Evolutionary conservation across 108 stramenopile genomes (phyloP).

Genomic region (Nitzschia sp.): DNA sequence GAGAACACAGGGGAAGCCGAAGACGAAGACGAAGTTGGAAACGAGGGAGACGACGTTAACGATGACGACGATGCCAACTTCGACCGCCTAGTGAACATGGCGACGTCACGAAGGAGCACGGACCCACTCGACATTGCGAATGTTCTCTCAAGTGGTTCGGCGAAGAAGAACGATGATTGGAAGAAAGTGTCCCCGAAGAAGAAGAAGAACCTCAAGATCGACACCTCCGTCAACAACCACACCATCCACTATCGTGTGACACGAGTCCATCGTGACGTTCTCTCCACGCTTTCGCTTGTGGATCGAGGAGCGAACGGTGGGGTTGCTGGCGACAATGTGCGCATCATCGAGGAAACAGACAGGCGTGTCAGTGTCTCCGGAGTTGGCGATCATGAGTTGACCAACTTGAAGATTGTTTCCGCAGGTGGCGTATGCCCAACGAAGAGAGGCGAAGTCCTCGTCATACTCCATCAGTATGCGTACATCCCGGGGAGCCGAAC

Average conservation of each 20-base stretch:
- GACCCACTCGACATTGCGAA: background rate
- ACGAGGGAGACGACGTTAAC: no score
- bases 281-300: slow-evolving; percentile 3
- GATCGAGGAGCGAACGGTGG: slow-evolving; percentile 51
- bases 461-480: slow-evolving; percentile 42
- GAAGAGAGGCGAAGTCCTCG: slow-evolving; percentile 21
- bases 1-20: no score
- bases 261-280: background rate
- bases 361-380: slow-evolving; percentile 28
- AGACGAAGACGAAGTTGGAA: no score
- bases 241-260: background rate
- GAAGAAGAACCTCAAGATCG: no score
- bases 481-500: slow-evolving; percentile 14
- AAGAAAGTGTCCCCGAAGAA: no score
- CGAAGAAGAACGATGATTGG: no score
- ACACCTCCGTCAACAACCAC: background rate
- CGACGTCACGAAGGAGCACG: background rate
- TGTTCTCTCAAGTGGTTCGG: no score
- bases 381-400: slow-evolving; percentile 34
- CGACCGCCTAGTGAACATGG: no score
- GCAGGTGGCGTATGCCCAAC: slow-evolving; percentile 20
- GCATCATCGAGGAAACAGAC: slow-evolving; percentile 6
- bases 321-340: no score
- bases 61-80: no score
- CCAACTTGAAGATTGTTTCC: slow-evolving; percentile 21